Evolutionary conservation across 768 basidiomycete species (phyloP).

Genomic region (Mycena metata): DNA sequence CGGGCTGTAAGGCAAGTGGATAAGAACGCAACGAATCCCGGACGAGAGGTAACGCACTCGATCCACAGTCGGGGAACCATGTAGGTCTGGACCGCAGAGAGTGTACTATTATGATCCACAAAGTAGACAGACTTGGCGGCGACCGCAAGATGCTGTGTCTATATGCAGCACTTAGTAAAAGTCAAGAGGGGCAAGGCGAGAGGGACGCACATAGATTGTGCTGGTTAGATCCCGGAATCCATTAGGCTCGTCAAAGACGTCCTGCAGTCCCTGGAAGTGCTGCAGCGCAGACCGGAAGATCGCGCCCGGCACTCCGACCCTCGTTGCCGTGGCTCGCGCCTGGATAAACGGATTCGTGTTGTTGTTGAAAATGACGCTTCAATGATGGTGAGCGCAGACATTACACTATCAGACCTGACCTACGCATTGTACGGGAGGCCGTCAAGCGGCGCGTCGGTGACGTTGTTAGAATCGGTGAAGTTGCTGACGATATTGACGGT

Average conservation of each 20-base stretch:
- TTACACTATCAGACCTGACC: neutral
- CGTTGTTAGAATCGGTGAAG: constrained; percentile 27
- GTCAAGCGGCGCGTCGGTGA: constrained; percentile 32
- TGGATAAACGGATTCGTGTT: constrained; percentile 60
- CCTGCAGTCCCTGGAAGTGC: constrained; percentile 53
- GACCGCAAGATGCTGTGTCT: constrained; percentile 72
- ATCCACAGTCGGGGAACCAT: constrained; percentile 66
- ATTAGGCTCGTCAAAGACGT: constrained; percentile 61
- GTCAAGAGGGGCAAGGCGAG: neutral
- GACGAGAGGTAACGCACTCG: constrained; percentile 61
- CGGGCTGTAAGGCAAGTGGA: constrained; percentile 52
- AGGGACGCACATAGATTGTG: constrained; percentile 62
- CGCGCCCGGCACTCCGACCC: constrained; percentile 69
- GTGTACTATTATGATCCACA: constrained; percentile 51
- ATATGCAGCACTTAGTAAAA: constrained; percentile 21
- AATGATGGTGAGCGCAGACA: constrained; percentile 1
- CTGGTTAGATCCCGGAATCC: constrained; percentile 68
- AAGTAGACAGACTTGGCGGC: constrained; percentile 75
- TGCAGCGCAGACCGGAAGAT: constrained; percentile 68
- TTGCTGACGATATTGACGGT: constrained; percentile 21
- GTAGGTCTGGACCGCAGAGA: constrained; percentile 57
- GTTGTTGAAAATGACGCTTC: constrained; percentile 59
- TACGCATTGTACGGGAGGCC: constrained; percentile 32
- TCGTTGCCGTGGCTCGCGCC: constrained; percentile 64
- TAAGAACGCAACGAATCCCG: neutral